A percentile compares a stretch with the other conserved stretches of the same genome.
These are phyloP conservation scores for Aspergillus quadrilineatus DNA, from an alignment of 2,329 filamentous ascomycete genomes.

Conservation along the genomic window DNA sequence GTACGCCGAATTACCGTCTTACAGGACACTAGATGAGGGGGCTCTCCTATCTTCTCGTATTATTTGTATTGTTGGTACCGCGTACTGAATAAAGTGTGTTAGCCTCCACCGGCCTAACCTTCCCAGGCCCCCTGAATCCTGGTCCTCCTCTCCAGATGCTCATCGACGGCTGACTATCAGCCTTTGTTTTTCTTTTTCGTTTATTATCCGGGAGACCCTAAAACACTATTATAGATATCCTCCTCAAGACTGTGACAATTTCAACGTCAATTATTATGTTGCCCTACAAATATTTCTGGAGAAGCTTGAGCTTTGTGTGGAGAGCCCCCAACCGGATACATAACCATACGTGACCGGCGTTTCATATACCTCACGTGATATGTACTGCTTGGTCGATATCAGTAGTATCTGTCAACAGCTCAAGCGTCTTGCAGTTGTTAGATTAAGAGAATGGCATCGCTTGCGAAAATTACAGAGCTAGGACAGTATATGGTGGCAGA, in stretches of 20 bases:
- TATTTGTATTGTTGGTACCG: background rate
- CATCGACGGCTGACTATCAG: background rate
- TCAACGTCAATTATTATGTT: background rate
- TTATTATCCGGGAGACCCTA: background rate
- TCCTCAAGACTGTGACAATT: background rate
- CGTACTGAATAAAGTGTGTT: background rate
- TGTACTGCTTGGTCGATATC: background rate
- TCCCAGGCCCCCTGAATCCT: constrained; percentile 1
- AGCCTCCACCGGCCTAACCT: constrained; percentile 2
- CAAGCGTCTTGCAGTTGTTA: background rate
- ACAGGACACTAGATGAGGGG: background rate
- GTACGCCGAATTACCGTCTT: background rate
- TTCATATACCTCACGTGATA: constrained; percentile 1
- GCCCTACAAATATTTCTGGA: background rate
- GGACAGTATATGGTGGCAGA: background rate
- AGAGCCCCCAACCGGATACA: background rate
- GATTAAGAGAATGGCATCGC: background rate
- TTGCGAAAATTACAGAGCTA: background rate
- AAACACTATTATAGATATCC: background rate
- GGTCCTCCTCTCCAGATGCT: background rate
- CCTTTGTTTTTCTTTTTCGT: background rate
- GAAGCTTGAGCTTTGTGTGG: constrained; percentile 4
- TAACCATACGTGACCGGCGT: constrained; percentile 7
- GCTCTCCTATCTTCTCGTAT: background rate
- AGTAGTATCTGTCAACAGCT: background rate